Conservation (phyloP, 2,329 filamentous ascomycete species). For the Xylariales sp. region DNA sequence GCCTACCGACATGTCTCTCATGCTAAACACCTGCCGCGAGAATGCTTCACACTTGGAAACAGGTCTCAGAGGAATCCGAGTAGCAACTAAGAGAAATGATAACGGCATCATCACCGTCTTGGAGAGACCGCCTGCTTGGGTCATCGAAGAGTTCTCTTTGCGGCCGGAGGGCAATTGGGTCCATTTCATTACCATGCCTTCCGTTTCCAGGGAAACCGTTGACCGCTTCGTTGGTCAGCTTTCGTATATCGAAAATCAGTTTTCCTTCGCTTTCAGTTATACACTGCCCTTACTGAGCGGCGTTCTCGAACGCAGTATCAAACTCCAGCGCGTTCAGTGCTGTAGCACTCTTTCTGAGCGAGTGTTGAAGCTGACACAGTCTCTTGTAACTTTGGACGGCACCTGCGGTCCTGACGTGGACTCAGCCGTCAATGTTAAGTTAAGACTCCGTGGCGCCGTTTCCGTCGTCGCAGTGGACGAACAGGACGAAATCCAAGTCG, state of each 20-base stretch:
- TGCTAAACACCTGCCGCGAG: conserved; percentile 22
- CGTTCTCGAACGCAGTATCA: not conserved
- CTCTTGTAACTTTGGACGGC: not conserved
- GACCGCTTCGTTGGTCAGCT: conserved; percentile 26
- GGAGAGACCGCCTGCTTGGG: conserved; percentile 27
- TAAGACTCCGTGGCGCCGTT: conserved; percentile 5
- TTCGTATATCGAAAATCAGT: conserved; percentile 4
- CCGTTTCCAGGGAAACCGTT: conserved; percentile 21
- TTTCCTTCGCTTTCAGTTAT: conserved; percentile 5
- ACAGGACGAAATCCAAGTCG: conserved; percentile 7
- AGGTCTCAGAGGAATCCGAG: conserved; percentile 1
- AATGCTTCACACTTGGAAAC: conserved; percentile 20
- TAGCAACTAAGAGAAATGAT: conserved; percentile 21
- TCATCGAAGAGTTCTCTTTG: conserved; percentile 31
- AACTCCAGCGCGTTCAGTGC: conserved; percentile 9
- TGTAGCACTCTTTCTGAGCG: conserved; percentile 14
- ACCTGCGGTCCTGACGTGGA: not conserved
- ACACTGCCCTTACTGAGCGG: not conserved
- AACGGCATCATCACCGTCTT: conserved; percentile 20
- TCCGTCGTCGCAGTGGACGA: conserved; percentile 4
- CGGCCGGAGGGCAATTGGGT: conserved; percentile 33
- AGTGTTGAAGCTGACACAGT: conserved; percentile 1
- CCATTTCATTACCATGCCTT: conserved; percentile 32
- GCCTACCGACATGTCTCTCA: conserved; percentile 3
- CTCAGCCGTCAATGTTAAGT: not conserved